These are phyloP conservation scores for Tripterygium wilfordii DNA, from an alignment of 177 flowering plant species.

Conservation along the genomic window DNA sequence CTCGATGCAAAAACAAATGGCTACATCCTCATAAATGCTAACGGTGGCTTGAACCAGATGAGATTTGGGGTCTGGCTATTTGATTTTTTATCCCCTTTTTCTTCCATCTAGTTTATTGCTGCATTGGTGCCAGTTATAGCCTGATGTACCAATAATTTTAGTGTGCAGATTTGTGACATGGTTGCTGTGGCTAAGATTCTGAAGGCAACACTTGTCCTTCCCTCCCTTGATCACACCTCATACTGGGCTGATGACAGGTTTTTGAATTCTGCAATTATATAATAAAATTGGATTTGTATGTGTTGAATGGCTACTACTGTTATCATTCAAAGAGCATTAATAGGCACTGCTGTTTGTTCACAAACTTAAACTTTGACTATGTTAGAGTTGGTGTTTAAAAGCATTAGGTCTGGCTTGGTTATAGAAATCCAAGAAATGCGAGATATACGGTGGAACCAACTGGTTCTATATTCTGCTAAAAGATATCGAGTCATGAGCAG, in stretches of 20 bases:
- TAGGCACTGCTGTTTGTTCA: no score
- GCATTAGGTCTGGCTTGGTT: no score
- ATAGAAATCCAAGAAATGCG: no score
- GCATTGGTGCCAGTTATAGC: slow-evolving; percentile 3
- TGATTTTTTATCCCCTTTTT: slow-evolving; percentile 10
- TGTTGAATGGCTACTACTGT: no score
- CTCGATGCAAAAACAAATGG: slow-evolving; percentile 69
- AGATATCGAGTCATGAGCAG: no score
- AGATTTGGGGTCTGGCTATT: slow-evolving; percentile 96
- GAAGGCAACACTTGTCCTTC: slow-evolving; percentile 98
- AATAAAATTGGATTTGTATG: neutral
- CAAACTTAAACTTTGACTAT: no score
- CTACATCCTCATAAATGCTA: slow-evolving; percentile 86
- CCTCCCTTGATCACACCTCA: slow-evolving; percentile 94
- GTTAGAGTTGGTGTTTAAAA: no score
- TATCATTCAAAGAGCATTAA: no score
- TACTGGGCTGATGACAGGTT: slow-evolving; percentile 99
- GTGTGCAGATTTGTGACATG: slow-evolving; percentile 98
- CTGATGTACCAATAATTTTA: slow-evolving; percentile 41
- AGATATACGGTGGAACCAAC: no score
- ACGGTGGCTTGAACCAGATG: slow-evolving; percentile 99
- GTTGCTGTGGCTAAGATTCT: slow-evolving; percentile 91
- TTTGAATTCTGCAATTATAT: slow-evolving; percentile 1
- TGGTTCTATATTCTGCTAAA: no score
- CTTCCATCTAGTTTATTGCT: slow-evolving; percentile 1